Base-by-base conservation (phyloP, 306 rosid species). In the Glycine latifolia region DNA sequence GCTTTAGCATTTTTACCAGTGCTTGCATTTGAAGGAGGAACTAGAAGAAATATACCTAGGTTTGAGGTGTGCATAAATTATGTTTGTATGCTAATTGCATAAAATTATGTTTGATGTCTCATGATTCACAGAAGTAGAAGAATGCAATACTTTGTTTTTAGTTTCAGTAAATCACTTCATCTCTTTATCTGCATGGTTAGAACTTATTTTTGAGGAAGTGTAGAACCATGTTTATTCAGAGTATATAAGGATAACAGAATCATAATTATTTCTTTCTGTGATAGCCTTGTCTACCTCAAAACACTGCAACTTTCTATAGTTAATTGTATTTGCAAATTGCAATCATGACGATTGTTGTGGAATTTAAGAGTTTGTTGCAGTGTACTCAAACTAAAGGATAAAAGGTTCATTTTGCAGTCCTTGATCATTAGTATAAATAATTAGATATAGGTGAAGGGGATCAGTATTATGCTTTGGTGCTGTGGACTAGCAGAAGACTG, bases 21-120 rank as follows among this genome's bases (percentile, higher is more conserved):
- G 84, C 99, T 93, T 84, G 97, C 99, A 63, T 95, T 95, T 67
- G 99, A 95, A 91, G 99, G 99, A 85, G 99, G 98, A 86, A 95
- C 99, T 8, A 89, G 99, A 87, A 89, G 98, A 85, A 95, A 95
- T 90, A 91, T 95, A 81, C 98, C 99, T 2, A 91, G 86, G 79
- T 91, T 95, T 84, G 92, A 93, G 99, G 98, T 91, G 72, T 73
- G 90, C 72, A 65, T 66, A 49, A 47, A 5, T 53, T 80, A 67
- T 80, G 39, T 20, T 66, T 54, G 35, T n/a, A 17, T 77, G 60
- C 69, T 48, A 17, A 15, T 52, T 54, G 62, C 66, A 10, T 26
- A 56, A 46, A 49, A 6, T 56, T 85, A 71, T 80, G 10, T 46
- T 43, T 56, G n/a, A 54, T 46, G 50, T 79, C 71, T 79, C 53